Percentiles rank a stretch among this genome's conserved stretches.
These are phyloP conservation scores for Naegleria gruberi DNA, from an alignment of 208 protist genomes.

Conservation along the genomic window DNA sequence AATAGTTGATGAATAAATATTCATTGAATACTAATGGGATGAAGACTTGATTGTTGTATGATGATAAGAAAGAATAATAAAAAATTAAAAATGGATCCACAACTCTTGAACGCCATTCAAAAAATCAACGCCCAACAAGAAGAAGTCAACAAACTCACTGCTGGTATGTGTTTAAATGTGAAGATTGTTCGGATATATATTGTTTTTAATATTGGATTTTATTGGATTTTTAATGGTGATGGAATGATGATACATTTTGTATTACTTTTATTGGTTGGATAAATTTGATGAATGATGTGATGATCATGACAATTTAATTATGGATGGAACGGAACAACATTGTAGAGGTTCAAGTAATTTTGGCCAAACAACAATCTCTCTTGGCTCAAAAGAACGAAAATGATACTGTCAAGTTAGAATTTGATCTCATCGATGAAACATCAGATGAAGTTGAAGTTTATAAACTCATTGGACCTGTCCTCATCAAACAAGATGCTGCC, in stretches of 20 bases:
- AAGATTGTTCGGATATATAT: no score
- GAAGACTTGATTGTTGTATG: no score
- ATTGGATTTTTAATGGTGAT: background rate
- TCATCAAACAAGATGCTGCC: slow-evolving; percentile 29
- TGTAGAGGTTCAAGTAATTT: background rate
- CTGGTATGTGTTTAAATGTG: slow-evolving; percentile 2
- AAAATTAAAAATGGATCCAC: background rate
- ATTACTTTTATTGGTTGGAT: no score
- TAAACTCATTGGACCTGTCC: slow-evolving; percentile 40
- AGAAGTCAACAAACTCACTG: background rate
- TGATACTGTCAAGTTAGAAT: slow-evolving; percentile 29
- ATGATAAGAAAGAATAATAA: no score
- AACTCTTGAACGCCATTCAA: background rate
- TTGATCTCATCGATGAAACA: slow-evolving; percentile 26
- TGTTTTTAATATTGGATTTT: background rate
- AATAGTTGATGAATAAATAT: no score
- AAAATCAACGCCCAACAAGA: background rate
- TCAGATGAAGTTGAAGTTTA: slow-evolving; percentile 25
- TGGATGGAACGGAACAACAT: background rate
- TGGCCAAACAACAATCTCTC: background rate
- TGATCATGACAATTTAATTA: background rate
- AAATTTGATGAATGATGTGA: no score
- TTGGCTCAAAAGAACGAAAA: slow-evolving; percentile 34
- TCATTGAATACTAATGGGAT: no score
- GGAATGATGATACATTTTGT: background rate